phyloP scores from a whole-genome alignment of 495 filamentous ascomycete genomes.

The Pseudoneurospora amorphoporcata region DNA sequence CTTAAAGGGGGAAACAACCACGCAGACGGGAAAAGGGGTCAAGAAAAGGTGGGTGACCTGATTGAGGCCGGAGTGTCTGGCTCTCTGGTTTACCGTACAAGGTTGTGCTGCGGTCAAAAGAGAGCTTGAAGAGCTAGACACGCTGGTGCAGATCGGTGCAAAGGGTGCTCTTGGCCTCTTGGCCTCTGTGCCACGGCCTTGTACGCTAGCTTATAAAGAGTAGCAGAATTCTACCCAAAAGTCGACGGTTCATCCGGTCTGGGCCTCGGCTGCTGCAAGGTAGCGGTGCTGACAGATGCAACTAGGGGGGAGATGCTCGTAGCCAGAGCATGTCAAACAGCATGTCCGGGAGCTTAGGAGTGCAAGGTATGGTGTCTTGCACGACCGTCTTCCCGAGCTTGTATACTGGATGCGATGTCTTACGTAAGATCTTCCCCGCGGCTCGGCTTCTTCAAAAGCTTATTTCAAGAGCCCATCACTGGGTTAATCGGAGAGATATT shows the following conservation, averaged over 20 bases:
- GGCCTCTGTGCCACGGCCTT: neutral
- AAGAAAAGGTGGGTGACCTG: neutral
- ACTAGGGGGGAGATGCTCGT: neutral
- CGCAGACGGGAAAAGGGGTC: neutral
- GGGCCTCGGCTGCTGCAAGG: neutral
- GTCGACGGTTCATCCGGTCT: neutral
- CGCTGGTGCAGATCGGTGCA: constrained; percentile 19
- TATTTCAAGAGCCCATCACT: neutral
- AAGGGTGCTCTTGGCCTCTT: neutral
- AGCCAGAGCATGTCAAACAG: neutral
- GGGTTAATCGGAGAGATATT: neutral
- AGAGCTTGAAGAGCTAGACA: constrained; percentile 9
- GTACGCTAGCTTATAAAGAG: neutral
- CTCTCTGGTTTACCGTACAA: neutral
- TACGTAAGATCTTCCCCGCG: neutral
- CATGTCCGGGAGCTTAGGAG: neutral
- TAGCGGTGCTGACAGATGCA: neutral
- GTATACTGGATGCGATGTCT: neutral
- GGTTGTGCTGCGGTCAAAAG: constrained; percentile 19
- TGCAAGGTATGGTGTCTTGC: neutral
- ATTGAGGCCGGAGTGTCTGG: neutral
- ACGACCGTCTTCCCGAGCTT: neutral
- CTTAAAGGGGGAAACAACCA: neutral
- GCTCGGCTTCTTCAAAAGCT: neutral
- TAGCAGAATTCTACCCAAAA: neutral